These are phyloP conservation scores for Cryptosporidium meleagridis DNA, from an alignment of 169 alveolate genomes.

Conservation along the genomic window DNA sequence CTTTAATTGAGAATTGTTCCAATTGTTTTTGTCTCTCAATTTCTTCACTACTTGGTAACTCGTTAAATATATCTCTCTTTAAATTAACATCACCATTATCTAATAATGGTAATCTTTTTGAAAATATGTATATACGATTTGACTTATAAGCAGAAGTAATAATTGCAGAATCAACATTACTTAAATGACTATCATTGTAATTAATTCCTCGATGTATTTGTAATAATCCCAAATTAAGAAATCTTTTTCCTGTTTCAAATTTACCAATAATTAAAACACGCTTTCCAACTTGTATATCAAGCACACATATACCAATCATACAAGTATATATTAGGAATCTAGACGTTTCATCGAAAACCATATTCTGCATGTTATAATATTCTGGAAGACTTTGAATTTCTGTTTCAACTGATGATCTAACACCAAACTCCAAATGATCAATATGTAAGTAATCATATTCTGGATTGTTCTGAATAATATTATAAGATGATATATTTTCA, in stretches of 20 bases:
- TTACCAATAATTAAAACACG: constrained; percentile 82
- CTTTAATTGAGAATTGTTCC: constrained; percentile 25
- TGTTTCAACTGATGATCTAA: constrained; percentile 90
- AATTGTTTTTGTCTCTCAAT: constrained; percentile 68
- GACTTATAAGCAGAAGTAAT: constrained; percentile 82
- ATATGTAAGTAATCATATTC: constrained; percentile 81
- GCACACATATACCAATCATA: constrained; percentile 92
- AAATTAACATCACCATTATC: constrained; percentile 81
- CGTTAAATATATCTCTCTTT: constrained; percentile 92
- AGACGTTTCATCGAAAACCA: constrained; percentile 94
- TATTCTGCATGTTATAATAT: constrained; percentile 79
- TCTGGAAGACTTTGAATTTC: constrained; percentile 86
- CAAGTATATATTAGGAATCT: constrained; percentile 91
- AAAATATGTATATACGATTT: constrained; percentile 84
- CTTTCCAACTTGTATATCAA: constrained; percentile 74
- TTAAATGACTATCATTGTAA: neutral
- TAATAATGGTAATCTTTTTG: constrained; percentile 81
- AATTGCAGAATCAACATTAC: constrained; percentile 80
- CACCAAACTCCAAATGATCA: constrained; percentile 92
- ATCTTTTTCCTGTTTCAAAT: constrained; percentile 76
- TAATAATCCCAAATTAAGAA: constrained; percentile 19
- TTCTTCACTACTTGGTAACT: constrained; percentile 86
- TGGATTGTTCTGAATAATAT: constrained; percentile 86
- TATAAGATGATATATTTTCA: constrained; percentile 88
- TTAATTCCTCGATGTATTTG: constrained; percentile 11